A percentile compares a stretch with the other conserved stretches of the same genome.
phyloP scores from a whole-genome alignment of 805 yeast genomes.

The Spathaspora hagerdaliae region DNA sequence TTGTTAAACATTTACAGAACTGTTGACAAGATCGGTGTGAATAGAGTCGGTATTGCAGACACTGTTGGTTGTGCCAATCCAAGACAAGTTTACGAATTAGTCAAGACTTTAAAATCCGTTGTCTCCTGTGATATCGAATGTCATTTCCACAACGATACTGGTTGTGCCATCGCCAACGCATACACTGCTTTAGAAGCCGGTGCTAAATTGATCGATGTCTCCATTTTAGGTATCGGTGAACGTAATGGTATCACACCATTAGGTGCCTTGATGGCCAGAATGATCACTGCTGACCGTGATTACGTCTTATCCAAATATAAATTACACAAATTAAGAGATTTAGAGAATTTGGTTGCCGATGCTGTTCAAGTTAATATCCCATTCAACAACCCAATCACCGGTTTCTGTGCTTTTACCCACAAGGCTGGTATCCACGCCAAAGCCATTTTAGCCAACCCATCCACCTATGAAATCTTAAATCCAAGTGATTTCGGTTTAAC shows the following conservation, averaged over 20 bases:
- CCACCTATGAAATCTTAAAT: slow-evolving; percentile 57
- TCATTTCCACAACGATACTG: slow-evolving; percentile 62
- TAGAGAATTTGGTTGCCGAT: slow-evolving; percentile 57
- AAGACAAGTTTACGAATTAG: slow-evolving; percentile 58
- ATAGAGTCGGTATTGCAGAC: slow-evolving; percentile 62
- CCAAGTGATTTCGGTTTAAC: slow-evolving; percentile 58
- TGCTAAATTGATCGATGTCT: slow-evolving; percentile 55
- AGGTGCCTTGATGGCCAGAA: slow-evolving; percentile 61
- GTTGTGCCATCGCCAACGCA: slow-evolving; percentile 62
- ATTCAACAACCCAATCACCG: slow-evolving; percentile 60
- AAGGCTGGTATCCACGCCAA: slow-evolving; percentile 64
- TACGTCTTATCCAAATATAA: slow-evolving; percentile 56
- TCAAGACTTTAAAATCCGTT: slow-evolving; percentile 53
- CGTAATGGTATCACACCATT: slow-evolving; percentile 61
- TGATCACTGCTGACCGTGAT: slow-evolving; percentile 59
- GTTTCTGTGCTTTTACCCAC: slow-evolving; percentile 62
- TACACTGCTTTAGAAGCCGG: slow-evolving; percentile 63
- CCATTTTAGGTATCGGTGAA: slow-evolving; percentile 60
- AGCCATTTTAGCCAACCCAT: slow-evolving; percentile 59
- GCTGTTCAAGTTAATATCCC: slow-evolving; percentile 58
- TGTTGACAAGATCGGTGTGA: slow-evolving; percentile 59
- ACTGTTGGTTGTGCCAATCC: slow-evolving; percentile 65
- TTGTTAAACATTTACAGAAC: slow-evolving; percentile 55
- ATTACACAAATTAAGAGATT: slow-evolving; percentile 51
- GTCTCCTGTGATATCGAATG: slow-evolving; percentile 58